Base-by-base conservation (phyloP, 495 filamentous ascomycete species). In the Penicillium angulare region DNA sequence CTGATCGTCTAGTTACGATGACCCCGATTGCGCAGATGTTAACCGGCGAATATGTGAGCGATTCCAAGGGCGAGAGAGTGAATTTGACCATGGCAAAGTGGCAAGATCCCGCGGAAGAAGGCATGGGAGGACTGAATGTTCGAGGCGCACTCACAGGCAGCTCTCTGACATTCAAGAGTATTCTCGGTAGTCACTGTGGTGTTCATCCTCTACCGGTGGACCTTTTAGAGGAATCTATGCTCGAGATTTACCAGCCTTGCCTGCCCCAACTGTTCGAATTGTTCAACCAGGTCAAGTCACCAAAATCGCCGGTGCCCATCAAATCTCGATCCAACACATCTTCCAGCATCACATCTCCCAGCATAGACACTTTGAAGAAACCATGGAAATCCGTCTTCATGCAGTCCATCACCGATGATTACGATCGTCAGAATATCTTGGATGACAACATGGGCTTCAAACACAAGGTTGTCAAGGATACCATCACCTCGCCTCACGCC, bases 221-320 rank as follows among this genome's bases (percentile, higher is more conserved):
- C 46, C 65, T 77, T 31, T 49, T 74, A 34, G 70, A 75, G 39
- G 74, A 77, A 49, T 55, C 67, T 3, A 43, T 47, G 27, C 59
- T 67, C 5, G 67, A 74, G 16, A 72, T 74, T 24, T 77, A 77
- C 43, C 74, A 77, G 49, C 74, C 74, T 1, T 77, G 74, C 48
- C 49, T 76, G 12, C 67, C 73, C 8, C 74, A 76, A 35, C 63
- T 77, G 10, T 60, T 77, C 15, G 62, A 71, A n/a, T 44, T 69
- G 20, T 75, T 75, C 55, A 76, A 76, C 40, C 32, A 55, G 33
- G 59, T 62, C 15, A 74, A 66, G 31, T 10, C 23, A 24, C 36
- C 45, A 3, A 27, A 46, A n/a, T n/a, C n/a, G n/a, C n/a, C n/a
- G n/a, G n/a, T n/a, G n/a, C n/a, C n/a, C n/a, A n/a, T n/a, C n/a